Percentiles rank a stretch among this genome's conserved stretches.
Conservation (phyloP, 305 asterid species). For the Euphrasia arctica region DNA sequence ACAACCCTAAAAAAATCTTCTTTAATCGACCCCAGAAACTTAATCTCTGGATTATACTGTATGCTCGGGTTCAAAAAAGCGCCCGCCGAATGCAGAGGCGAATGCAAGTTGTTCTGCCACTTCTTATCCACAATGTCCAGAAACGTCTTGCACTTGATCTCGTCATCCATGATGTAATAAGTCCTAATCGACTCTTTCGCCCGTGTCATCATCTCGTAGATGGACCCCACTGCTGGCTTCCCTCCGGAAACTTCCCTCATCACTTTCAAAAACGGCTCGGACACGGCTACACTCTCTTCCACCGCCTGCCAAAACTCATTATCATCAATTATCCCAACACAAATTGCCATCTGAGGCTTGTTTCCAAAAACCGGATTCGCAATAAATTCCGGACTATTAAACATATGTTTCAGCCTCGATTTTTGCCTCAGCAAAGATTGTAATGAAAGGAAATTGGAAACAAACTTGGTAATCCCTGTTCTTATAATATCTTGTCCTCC, state of each 20-base stretch:
- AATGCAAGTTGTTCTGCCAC: conserved; percentile 85
- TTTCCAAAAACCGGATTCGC: conserved; percentile 48
- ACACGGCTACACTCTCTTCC: conserved; percentile 89
- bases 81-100: conserved; percentile 94
- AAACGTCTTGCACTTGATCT: conserved; percentile 78
- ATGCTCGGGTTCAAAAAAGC: conserved; percentile 89
- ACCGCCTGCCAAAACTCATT: conserved; percentile 81
- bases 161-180: conserved; percentile 85
- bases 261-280: conserved; percentile 84
- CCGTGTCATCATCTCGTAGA: conserved; percentile 79
- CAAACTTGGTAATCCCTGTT: conserved; percentile 71
- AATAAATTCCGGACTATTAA: conserved; percentile 73
- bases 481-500: conserved; percentile 75
- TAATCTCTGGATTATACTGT: conserved; percentile 83
- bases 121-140: conserved; percentile 84
- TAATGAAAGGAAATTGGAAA: conserved; percentile 74
- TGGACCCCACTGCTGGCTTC: conserved; percentile 68
- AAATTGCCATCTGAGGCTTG: conserved; percentile 62
- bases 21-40: conserved; percentile 73
- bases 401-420: conserved; percentile 77
- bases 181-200: conserved; percentile 94
- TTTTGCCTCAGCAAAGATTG: conserved; percentile 76
- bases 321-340: conserved; percentile 67
- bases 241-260: conserved; percentile 90
- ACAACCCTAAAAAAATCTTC: conserved; percentile 77